phyloP scores from a whole-genome alignment of 441 rosid genomes.

The Syzygium malaccense region DNA sequence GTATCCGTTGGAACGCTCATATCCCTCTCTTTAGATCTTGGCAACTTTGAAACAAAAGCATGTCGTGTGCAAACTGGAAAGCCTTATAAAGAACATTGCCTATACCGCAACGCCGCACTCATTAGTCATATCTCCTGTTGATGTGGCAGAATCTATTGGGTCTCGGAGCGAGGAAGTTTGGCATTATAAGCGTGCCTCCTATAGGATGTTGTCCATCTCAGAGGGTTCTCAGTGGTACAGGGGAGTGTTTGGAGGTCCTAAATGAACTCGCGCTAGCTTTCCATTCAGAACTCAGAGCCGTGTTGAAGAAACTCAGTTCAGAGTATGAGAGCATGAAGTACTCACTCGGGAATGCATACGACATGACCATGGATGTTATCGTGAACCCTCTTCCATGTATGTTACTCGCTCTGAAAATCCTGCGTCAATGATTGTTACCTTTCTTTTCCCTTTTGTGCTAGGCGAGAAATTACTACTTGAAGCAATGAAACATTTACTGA shows the following conservation, averaged over 20 bases:
- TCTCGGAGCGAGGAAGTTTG: conserved; percentile 42
- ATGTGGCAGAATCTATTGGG: conserved; percentile 27
- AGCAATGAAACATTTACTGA: background rate
- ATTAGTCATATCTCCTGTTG: background rate
- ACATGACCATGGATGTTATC: conserved; percentile 40
- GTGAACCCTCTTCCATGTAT: conserved; percentile 24
- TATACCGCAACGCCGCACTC: background rate
- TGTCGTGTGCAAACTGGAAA: background rate
- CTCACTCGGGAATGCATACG: conserved; percentile 40
- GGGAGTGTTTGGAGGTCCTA: conserved; percentile 35
- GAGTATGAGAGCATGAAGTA: conserved; percentile 27
- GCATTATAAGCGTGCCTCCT: conserved; percentile 39
- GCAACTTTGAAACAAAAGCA: background rate
- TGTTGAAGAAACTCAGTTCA: conserved; percentile 29
- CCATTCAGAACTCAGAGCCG: conserved; percentile 6
- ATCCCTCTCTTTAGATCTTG: background rate
- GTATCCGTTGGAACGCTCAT: background rate
- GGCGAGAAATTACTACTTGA: background rate
- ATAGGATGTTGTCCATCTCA: conserved; percentile 52
- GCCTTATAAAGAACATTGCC: background rate
- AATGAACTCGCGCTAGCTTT: conserved; percentile 31
- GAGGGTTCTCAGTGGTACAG: conserved; percentile 19
- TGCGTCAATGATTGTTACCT: background rate
- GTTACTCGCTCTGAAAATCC: background rate
- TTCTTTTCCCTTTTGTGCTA: background rate